phyloP scores from a whole-genome alignment of 2,329 filamentous ascomycete species.

The Cordyceps farinosa region DNA sequence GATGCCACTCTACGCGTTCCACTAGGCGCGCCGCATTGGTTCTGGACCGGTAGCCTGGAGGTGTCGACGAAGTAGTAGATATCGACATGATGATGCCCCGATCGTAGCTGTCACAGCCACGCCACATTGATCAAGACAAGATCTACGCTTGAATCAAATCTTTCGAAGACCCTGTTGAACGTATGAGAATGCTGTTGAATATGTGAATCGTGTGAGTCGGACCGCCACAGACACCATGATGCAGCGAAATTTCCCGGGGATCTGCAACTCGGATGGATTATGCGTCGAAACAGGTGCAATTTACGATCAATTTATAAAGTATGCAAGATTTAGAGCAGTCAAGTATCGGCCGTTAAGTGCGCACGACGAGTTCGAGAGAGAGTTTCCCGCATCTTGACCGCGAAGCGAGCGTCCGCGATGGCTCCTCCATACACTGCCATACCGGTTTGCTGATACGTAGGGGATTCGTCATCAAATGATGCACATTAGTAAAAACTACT shows the following conservation, averaged over 20 bases:
- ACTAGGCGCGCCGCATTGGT: slow-evolving; percentile 30
- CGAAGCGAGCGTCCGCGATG: neutral
- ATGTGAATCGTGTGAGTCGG: neutral
- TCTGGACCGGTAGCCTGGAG: slow-evolving; percentile 41
- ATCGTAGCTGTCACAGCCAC: neutral
- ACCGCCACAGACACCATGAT: neutral
- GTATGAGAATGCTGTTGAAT: neutral
- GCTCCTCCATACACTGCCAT: neutral
- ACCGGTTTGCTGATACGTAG: too few relatives aligned
- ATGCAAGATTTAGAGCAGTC: too few relatives aligned
- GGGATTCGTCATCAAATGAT: too few relatives aligned
- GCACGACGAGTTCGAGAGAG: neutral
- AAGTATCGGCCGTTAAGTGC: neutral
- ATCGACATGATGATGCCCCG: neutral
- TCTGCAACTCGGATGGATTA: too few relatives aligned
- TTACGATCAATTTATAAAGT: too few relatives aligned
- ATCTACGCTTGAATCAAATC: neutral
- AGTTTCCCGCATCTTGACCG: too few relatives aligned
- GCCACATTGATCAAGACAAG: neutral
- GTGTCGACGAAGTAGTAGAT: slow-evolving; percentile 23
- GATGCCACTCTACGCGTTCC: slow-evolving; percentile 16
- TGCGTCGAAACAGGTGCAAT: too few relatives aligned
- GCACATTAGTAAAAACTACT: neutral
- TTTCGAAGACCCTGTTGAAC: neutral
- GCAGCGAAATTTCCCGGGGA: neutral